Evolutionary conservation across 2,329 filamentous ascomycete species (phyloP).

Genomic region (Atkinsonella hypoxylon): DNA sequence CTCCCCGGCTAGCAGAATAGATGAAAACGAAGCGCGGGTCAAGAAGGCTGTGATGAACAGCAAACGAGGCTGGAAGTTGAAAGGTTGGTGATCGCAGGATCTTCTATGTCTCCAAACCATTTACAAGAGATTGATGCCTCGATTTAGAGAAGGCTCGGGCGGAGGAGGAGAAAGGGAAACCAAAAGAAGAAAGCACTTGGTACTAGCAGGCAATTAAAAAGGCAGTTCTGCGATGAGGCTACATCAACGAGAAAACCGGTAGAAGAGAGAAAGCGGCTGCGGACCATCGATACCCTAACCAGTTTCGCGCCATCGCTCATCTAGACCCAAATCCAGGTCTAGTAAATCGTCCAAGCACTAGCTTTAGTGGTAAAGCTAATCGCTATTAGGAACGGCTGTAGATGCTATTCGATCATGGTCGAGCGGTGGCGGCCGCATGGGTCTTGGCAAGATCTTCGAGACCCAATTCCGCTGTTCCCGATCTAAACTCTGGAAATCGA

Average conservation of each 20-base stretch:
- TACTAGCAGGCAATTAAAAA: not conserved
- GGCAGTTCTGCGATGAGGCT: not conserved
- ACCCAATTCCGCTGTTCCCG: not conserved
- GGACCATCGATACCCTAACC: too few species aligned
- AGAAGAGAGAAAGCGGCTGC: too few species aligned
- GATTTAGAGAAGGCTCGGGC: not conserved
- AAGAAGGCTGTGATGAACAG: not conserved
- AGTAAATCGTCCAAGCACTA: not conserved
- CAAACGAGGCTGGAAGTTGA: not conserved
- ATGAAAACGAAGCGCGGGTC: not conserved
- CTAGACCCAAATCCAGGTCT: not conserved
- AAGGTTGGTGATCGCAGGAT: not conserved
- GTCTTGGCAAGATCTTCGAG: not conserved
- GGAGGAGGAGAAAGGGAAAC: not conserved
- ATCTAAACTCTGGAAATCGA: not conserved
- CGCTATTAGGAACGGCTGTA: not conserved
- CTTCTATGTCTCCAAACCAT: not conserved
- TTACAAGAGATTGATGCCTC: not conserved
- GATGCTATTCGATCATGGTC: not conserved
- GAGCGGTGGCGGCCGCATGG: not conserved
- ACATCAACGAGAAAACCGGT: too few species aligned
- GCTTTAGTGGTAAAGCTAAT: not conserved
- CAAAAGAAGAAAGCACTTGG: not conserved
- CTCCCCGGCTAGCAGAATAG: not conserved
- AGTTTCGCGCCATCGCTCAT: not conserved